phyloP scores from a whole-genome alignment of 1,284 basidiomycete species.

The Melampsora occidentalis region DNA sequence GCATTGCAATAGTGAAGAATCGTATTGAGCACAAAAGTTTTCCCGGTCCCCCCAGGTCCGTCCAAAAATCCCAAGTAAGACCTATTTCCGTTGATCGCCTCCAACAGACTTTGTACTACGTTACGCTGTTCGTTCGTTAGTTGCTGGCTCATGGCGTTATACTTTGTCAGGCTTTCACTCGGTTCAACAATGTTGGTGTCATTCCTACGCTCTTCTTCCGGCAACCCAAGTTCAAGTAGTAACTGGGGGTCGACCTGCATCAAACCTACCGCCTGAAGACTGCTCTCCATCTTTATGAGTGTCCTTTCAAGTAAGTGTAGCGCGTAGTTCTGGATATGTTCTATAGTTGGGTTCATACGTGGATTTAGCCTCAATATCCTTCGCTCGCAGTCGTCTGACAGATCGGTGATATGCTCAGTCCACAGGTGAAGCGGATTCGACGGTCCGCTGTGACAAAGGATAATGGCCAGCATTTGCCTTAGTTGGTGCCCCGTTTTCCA shows the following conservation, averaged over 20 bases:
- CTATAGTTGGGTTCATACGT: too few species aligned
- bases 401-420: too few species aligned
- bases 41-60: too few species aligned
- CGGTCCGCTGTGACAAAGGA: not conserved
- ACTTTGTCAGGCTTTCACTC: constrained; percentile 54
- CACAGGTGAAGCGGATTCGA: not conserved
- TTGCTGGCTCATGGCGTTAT: constrained; percentile 50
- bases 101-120: constrained; percentile 20
- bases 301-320: too few species aligned
- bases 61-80: too few species aligned
- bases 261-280: too few species aligned
- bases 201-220: not conserved
- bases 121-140: not conserved
- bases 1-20: not conserved
- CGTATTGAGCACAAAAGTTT: too few species aligned
- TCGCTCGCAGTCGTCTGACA: not conserved
- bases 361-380: too few species aligned
- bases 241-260: not conserved
- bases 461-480: not conserved
- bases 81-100: constrained; percentile 49
- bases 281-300: too few species aligned
- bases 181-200: constrained; percentile 56
- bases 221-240: not conserved
- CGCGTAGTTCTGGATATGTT: too few species aligned
- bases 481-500: not conserved